A percentile compares a stretch with the other conserved stretches of the same genome.
Evolutionary conservation across 2,329 filamentous ascomycete species (phyloP).

Genomic region (Arthrobotrys sphaeroides): DNA sequence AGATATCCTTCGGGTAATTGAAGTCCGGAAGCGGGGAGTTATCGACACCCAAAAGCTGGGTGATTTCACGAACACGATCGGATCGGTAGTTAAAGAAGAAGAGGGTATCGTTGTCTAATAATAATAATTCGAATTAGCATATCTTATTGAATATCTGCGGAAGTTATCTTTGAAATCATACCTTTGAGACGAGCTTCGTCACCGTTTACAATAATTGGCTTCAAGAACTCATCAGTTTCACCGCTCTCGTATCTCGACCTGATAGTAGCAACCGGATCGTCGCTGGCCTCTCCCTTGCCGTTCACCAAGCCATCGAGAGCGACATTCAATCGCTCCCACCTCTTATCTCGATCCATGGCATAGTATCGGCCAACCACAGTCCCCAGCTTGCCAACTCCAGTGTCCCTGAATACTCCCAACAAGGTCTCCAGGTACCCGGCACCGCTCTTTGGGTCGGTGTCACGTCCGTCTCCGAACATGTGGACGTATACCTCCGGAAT

Average conservation of each 20-base stretch:
- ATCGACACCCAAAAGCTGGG: constrained; percentile 91
- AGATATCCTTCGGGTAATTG: constrained; percentile 86
- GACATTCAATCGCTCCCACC: constrained; percentile 93
- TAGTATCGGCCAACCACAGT: constrained; percentile 93
- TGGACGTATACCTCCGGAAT: constrained; percentile 96
- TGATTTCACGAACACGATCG: constrained; percentile 94
- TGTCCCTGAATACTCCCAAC: constrained; percentile 80
- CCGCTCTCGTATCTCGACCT: constrained; percentile 85
- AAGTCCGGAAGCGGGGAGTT: constrained; percentile 90
- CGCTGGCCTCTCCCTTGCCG: constrained; percentile 85
- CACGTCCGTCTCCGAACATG: constrained; percentile 98
- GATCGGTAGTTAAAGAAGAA: constrained; percentile 99
- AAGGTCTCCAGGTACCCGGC: constrained; percentile 88
- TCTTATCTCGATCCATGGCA: constrained; percentile 99
- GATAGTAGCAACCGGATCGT: constrained; percentile 85
- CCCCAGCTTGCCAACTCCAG: constrained; percentile 85
- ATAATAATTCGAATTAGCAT: background rate
- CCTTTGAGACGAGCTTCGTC: constrained; percentile 85
- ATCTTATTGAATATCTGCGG: background rate
- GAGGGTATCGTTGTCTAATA: constrained; percentile 82
- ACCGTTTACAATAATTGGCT: constrained; percentile 93
- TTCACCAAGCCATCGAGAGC: constrained; percentile 85
- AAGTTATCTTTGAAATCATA: constrained; percentile 61
- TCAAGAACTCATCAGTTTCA: constrained; percentile 97
- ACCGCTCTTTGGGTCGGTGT: constrained; percentile 96